Conservation (phyloP, 352 stramenopile species). For the Phytophthora chlamydospora region DNA sequence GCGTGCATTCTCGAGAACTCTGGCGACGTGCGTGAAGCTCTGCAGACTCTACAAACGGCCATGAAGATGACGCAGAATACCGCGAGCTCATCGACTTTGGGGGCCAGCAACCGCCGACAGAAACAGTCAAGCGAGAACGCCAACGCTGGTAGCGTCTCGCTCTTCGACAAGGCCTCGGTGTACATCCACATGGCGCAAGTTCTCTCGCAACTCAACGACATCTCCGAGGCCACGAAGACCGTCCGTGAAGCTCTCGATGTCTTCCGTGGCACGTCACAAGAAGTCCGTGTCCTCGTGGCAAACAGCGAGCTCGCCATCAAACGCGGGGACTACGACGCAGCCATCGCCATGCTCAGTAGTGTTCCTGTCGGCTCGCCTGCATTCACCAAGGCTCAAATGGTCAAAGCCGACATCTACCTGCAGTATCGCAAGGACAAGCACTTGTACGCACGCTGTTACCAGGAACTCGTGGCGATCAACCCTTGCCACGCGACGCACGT, state of each 20-base stretch:
- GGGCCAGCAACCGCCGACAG: constrained; percentile 17
- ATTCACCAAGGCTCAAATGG: constrained; percentile 89
- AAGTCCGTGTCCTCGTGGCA: constrained; percentile 92
- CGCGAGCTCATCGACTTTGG: constrained; percentile 6
- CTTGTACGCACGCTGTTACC: constrained; percentile 89
- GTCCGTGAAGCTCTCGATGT: constrained; percentile 75
- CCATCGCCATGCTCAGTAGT: constrained; percentile 90
- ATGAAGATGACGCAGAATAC: constrained; percentile 65
- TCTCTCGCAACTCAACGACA: constrained; percentile 79
- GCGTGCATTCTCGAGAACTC: constrained; percentile 80
- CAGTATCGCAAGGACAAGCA: constrained; percentile 92
- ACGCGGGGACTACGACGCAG: constrained; percentile 89
- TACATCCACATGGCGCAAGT: constrained; percentile 90
- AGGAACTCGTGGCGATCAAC: constrained; percentile 86
- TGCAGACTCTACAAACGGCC: constrained; percentile 76
- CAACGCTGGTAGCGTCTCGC: constrained; percentile 40
- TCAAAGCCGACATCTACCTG: constrained; percentile 95
- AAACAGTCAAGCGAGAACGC: constrained; percentile 13
- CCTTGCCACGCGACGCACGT: constrained; percentile 78
- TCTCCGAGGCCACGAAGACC: constrained; percentile 65
- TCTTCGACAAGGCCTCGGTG: constrained; percentile 87
- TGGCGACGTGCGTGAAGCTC: constrained; percentile 81
- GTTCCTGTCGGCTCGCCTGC: constrained; percentile 79
- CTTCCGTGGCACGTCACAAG: constrained; percentile 80
- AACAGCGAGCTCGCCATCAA: constrained; percentile 92